Base-by-base conservation (phyloP, 2,329 filamentous ascomycete species). In the Neopestalotiopsis sp. region DNA sequence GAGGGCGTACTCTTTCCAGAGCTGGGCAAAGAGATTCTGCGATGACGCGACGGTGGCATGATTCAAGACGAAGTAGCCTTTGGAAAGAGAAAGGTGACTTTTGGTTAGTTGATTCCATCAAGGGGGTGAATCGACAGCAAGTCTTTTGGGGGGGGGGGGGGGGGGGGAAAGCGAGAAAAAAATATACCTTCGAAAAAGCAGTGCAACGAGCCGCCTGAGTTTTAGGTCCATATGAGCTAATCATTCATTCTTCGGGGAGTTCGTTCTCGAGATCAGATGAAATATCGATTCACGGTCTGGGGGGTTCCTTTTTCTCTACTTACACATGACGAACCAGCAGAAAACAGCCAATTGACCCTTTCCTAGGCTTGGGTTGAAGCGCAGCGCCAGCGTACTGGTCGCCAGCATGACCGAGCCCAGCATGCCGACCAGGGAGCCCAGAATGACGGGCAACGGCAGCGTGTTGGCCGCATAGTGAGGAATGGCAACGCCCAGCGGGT, bases 1-100 rank as follows among this genome's bases (percentile, higher is more conserved):
- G 42, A 95, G 86, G 3, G 93, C 87, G 78, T 97, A 97, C 80
- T 97, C 94, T 78, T 97, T 97, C 94, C 94, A 97, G 59, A 97
- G 84, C 82, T 97, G 94, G 2, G 91, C 93, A 68, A 95, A 91
- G 7, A 96, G 81, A 67, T 91, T 90, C 77, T 94, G 91, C 69
- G 89, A 89, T 12, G 87, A 83, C 0, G 90, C 89, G 78, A 97
- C 86, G 30, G 82, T 83, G 28, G 83, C 81, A 78, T 93, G 91
- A 77, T 95, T 89, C 71, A 88, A 79, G 71, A 94, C 86, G 77
- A 94, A 97, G 80, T 97, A 97, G 49, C 91, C 89, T 90, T 58
- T 28, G 24, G 24, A 17, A 14, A 38, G 57, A 24, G 32, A 32
- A 28, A 28, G 24, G 24, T 28, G 24, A 28, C 3, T 28, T 28